phyloP scores from a whole-genome alignment of 805 yeast species.

The Candida pini region DNA sequence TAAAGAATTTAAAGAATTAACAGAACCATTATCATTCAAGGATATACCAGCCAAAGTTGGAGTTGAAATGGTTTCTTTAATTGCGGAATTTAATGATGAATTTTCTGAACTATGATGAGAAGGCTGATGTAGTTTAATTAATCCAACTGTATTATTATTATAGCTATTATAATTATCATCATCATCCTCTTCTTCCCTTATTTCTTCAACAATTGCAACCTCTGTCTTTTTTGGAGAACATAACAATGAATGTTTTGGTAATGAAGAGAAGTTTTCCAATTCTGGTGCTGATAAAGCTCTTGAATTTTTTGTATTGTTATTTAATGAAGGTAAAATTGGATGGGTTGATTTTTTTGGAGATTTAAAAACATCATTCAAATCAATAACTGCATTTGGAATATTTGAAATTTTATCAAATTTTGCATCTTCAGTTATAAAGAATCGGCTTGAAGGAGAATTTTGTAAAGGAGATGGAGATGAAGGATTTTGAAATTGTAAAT shows the following conservation, averaged over 20 bases:
- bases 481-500: conserved; percentile 1
- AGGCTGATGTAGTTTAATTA: conserved; percentile 6
- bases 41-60: conserved; percentile 14
- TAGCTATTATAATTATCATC: conserved; percentile 4
- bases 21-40: conserved; percentile 19
- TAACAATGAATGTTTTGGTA: conserved; percentile 25
- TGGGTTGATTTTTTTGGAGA: conserved; percentile 1
- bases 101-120: conserved; percentile 17
- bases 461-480: conserved; percentile 7
- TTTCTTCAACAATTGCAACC: conserved; percentile 26
- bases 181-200: conserved; percentile 23
- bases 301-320: conserved; percentile 7
- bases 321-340: neutral
- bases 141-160: conserved; percentile 1
- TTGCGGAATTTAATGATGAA: conserved; percentile 16
- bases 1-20: conserved; percentile 23
- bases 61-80: conserved; percentile 8
- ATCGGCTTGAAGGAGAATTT: conserved; percentile 13
- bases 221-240: conserved; percentile 28
- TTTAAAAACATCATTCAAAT: conserved; percentile 27
- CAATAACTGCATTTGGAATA: conserved; percentile 30
- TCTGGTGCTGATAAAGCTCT: conserved; percentile 18
- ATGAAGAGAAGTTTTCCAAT: conserved; percentile 12
- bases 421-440: conserved; percentile 30
- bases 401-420: conserved; percentile 20